A percentile compares a stretch with the other conserved stretches of the same genome.
phyloP scores from a whole-genome alignment of 768 basidiomycete species.

The Fibroporia radiculosa region DNA sequence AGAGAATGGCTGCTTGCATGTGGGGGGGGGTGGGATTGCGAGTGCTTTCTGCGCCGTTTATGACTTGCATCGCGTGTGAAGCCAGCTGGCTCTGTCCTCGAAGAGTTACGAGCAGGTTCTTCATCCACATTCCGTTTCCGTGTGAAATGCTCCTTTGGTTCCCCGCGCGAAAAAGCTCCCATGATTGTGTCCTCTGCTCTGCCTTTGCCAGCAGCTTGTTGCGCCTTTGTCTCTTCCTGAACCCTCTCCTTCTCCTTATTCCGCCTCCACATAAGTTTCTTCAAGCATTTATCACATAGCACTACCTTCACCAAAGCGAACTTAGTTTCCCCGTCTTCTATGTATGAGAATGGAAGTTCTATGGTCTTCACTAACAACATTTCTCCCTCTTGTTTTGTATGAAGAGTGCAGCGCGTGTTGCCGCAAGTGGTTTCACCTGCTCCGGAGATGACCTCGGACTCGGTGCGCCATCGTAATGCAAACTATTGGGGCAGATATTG shows the following conservation, averaged over 20 bases:
- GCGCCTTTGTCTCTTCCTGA: background rate
- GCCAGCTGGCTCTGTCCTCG: too few relatives aligned
- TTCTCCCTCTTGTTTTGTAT: slow-evolving; percentile 22
- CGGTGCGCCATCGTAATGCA: slow-evolving; percentile 90
- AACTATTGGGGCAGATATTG: slow-evolving; percentile 40
- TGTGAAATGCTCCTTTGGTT: too few relatives aligned
- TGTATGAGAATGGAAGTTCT: slow-evolving; percentile 86
- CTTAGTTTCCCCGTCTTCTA: slow-evolving; percentile 68
- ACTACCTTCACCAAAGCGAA: slow-evolving; percentile 88
- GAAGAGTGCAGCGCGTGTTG: slow-evolving; percentile 76
- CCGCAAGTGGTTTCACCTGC: slow-evolving; percentile 85
- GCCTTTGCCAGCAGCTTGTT: background rate
- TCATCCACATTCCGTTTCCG: too few relatives aligned
- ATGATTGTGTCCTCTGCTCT: background rate
- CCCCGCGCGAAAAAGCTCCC: too few relatives aligned
- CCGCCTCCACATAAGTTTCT: slow-evolving; percentile 84
- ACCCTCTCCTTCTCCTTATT: slow-evolving; percentile 47
- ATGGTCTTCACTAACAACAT: slow-evolving; percentile 51
- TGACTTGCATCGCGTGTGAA: too few relatives aligned
- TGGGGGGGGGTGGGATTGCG: background rate
- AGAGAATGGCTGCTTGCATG: background rate
- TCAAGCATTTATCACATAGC: slow-evolving; percentile 68
- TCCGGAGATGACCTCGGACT: slow-evolving; percentile 79
- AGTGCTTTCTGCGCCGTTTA: background rate
- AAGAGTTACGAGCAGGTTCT: too few relatives aligned